Base-by-base conservation (phyloP, 768 basidiomycete genomes). In the Tylopilus vinaceipallidus region DNA sequence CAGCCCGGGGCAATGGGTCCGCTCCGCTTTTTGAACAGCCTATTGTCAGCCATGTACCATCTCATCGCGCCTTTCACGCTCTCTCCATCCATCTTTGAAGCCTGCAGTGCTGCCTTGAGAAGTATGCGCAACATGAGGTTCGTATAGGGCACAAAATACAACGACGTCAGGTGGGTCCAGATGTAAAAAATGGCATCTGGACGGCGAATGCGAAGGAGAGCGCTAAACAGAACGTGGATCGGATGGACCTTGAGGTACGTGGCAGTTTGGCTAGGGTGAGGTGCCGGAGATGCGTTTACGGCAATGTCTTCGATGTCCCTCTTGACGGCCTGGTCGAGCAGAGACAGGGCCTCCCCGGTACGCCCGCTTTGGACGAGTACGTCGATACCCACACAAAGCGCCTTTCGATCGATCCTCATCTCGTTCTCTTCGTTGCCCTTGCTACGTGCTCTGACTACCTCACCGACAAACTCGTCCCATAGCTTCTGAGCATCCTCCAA, bases 111-210 rank as follows among this genome's bases (percentile, higher is more conserved):
- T 2, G 82, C 72, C 45, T 82, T 76, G 41, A 91, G 73, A 11
- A 92, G 60, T 45, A 84, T 71, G 37, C 74, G 72, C 45, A 92
- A 76, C 26, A 85, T 80, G 42, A 67, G 63, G 16, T 73, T 63
- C 39, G 86, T 78, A 0, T 84, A 84, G 3, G 70, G 63, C 0
- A 84, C 70, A 5, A 71, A 74, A 62, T 86, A 93, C 3, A 91
- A 63, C 0, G 65, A 58, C 4, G 70, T 70, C 67, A 89, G 79
- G 22, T 81, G 67, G n/a, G 84, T 81, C 85, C 87, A 92, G 2
- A 91, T 58, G 36, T 69, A 68, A 62, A 88, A 84, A 4, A 84
- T 75, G 7, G 77, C 68, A 55, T 88, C 86, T 0, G 85, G 84
- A 3, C 86, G 78, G 26, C 73, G 68, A 17, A 74, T 72, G 19